Evolutionary conservation across 805 yeast genomes (phyloP).

Genomic region (Wickerhamiella sergipiensis): DNA sequence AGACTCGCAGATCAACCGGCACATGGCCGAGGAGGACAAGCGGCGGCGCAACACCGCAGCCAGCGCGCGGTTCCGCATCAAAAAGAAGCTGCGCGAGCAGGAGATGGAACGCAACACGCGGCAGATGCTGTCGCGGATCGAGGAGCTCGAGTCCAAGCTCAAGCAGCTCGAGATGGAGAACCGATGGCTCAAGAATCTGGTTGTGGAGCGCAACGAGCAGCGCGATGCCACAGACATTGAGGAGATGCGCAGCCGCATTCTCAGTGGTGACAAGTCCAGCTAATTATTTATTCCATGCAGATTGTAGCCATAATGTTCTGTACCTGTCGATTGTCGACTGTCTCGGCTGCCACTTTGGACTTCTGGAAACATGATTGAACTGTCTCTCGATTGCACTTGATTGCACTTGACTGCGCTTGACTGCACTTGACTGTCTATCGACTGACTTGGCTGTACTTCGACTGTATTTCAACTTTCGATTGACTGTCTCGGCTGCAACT

Average conservation of each 20-base stretch:
- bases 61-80: constrained; percentile 81
- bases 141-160: constrained; percentile 54
- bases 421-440: too few relatives aligned
- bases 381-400: too few relatives aligned
- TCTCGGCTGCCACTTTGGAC: neutral
- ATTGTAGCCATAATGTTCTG: neutral
- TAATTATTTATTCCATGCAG: neutral
- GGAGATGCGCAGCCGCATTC: constrained; percentile 10
- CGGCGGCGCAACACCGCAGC: constrained; percentile 87
- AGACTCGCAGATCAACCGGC: neutral
- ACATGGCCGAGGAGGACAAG: constrained; percentile 46
- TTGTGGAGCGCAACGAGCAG: constrained; percentile 52
- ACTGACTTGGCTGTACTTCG: too few relatives aligned
- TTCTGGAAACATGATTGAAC: too few relatives aligned
- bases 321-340: neutral
- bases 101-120: constrained; percentile 69
- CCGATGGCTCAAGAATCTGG: constrained; percentile 65
- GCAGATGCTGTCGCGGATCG: constrained; percentile 57
- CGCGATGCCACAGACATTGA: constrained; percentile 21
- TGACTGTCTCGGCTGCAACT: too few relatives aligned
- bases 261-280: constrained; percentile 2
- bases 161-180: constrained; percentile 90
- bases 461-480: too few relatives aligned
- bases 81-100: constrained; percentile 84
- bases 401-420: too few relatives aligned